Evolutionary conservation across 768 basidiomycete species (phyloP).

Genomic region (Collybiopsis confluens): DNA sequence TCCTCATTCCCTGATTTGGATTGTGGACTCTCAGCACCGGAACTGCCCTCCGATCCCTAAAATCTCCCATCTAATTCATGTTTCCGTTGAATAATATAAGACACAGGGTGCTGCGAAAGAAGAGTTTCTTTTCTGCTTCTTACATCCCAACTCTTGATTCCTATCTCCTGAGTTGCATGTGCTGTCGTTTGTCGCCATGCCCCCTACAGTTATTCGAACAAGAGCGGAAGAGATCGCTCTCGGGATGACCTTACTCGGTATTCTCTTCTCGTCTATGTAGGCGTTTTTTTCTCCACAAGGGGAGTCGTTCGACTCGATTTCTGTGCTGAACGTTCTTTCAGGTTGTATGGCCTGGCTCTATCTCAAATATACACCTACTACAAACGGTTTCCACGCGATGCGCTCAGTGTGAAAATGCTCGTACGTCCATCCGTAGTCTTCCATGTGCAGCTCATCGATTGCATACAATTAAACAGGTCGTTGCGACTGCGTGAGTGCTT

Average conservation of each 20-base stretch:
- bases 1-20: not conserved
- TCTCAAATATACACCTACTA: constrained; percentile 30
- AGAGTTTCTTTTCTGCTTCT: not conserved
- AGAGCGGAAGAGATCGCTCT: constrained; percentile 18
- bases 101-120: not conserved
- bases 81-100: not conserved
- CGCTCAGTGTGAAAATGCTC: constrained; percentile 21
- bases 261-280: constrained; percentile 28
- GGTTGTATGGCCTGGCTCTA: constrained; percentile 27
- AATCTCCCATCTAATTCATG: not conserved
- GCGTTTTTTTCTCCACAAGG: not conserved
- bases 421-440: constrained; percentile 12
- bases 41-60: not conserved
- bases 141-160: not conserved
- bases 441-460: not conserved
- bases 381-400: constrained; percentile 25
- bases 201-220: constrained; percentile 1
- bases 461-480: constrained; percentile 10
- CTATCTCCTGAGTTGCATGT: not conserved
- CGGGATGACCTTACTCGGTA: constrained; percentile 30
- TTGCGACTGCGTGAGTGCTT: constrained; percentile 20
- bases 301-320: not conserved
- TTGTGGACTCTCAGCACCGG: not conserved
- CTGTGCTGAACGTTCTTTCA: constrained; percentile 5
- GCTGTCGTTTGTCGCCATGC: not conserved